phyloP scores from a whole-genome alignment of 2,329 filamentous ascomycete species.

The Nectriaceae sp. region DNA sequence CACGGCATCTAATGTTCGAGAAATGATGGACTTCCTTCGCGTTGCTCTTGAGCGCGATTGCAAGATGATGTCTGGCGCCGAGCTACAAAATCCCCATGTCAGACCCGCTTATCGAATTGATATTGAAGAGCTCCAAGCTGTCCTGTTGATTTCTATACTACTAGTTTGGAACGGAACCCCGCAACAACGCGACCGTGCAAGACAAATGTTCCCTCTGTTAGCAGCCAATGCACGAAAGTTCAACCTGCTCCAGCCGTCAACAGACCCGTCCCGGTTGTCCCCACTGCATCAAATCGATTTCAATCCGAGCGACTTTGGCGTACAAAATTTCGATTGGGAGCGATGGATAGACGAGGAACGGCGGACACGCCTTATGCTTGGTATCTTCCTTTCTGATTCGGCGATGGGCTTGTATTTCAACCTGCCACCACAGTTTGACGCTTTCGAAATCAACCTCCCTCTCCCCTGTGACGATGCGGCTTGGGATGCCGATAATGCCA shows the following conservation, averaged over 20 bases:
- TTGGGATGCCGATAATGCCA: constrained; percentile 65
- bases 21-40: constrained; percentile 67
- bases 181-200: constrained; percentile 63
- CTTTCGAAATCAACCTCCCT: constrained; percentile 65
- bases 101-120: constrained; percentile 39
- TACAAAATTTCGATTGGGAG: constrained; percentile 63
- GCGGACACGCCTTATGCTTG: constrained; percentile 64
- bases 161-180: constrained; percentile 72
- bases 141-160: constrained; percentile 62
- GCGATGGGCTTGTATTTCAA: constrained; percentile 74
- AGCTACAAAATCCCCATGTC: constrained; percentile 17
- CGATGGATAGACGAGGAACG: constrained; percentile 73
- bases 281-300: constrained; percentile 61
- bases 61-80: constrained; percentile 42
- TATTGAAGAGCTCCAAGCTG: constrained; percentile 68
- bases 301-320: constrained; percentile 45
- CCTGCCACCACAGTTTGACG: constrained; percentile 61
- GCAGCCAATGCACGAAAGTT: constrained; percentile 58
- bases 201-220: constrained; percentile 58
- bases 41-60: constrained; percentile 59
- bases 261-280: constrained; percentile 53
- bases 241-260: constrained; percentile 56
- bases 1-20: constrained; percentile 61
- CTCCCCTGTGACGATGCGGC: constrained; percentile 72
- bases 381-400: constrained; percentile 64